Conservation (phyloP, 2,329 filamentous ascomycete genomes). For the Pezicula carpinea region DNA sequence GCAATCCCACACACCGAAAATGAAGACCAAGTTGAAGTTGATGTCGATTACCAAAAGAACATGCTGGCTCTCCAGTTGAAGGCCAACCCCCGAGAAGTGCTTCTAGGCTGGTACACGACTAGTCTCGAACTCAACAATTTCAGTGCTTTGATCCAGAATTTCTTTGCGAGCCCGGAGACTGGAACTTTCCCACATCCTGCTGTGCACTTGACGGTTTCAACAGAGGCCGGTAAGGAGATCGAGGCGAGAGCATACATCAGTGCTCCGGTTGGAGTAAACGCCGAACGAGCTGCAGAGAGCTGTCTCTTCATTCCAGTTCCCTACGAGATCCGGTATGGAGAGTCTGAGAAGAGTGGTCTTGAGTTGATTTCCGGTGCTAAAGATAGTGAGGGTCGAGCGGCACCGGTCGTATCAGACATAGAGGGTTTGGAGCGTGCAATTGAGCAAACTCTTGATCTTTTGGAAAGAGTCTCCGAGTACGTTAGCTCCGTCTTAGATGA, state of each 20-base stretch:
- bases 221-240: conserved; percentile 81
- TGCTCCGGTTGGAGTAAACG: conserved; percentile 88
- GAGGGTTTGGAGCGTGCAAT: conserved; percentile 82
- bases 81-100: conserved; percentile 86
- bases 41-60: conserved; percentile 99
- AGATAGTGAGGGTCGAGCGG: conserved; percentile 69
- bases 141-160: conserved; percentile 98
- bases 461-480: conserved; percentile 88
- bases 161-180: conserved; percentile 94
- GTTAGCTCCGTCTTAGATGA: conserved; percentile 93
- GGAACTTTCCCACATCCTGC: conserved; percentile 97
- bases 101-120: conserved; percentile 98
- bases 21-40: conserved; percentile 97
- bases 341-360: conserved; percentile 70
- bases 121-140: conserved; percentile 97
- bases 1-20: conserved; percentile 98
- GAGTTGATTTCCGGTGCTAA: conserved; percentile 82
- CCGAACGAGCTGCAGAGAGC: conserved; percentile 91
- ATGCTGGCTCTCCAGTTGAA: conserved; percentile 95
- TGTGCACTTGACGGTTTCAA: conserved; percentile 92
- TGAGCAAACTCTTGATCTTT: conserved; percentile 81
- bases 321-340: conserved; percentile 86
- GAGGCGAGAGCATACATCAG: conserved; percentile 93
- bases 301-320: conserved; percentile 97
- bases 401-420: conserved; percentile 78